phyloP scores from a whole-genome alignment of 345 rosid genomes.

The Aquilaria sinensis region DNA sequence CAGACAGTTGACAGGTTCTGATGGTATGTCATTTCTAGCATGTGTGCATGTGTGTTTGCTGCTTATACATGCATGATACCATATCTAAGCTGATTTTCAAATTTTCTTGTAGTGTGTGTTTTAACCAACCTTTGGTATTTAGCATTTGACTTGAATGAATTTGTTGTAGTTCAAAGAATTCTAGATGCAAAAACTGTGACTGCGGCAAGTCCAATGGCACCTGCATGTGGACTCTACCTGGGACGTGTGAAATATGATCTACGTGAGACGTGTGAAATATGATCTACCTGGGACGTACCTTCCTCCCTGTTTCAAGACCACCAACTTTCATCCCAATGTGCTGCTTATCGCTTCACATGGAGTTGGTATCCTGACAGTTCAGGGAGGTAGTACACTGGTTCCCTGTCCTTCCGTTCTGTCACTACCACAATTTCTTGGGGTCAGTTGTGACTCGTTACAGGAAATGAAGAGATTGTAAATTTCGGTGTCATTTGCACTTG shows the following conservation, averaged over 20 bases:
- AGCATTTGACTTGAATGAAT: conserved; percentile 8
- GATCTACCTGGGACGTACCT: conserved; percentile 37
- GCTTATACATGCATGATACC: not conserved
- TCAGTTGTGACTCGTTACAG: no score
- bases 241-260: conserved; percentile 76
- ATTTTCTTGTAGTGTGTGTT: not conserved
- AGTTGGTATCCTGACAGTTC: no score
- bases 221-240: conserved; percentile 78
- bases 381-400: no score
- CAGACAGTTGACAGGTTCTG: conserved; percentile 55
- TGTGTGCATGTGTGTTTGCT: not conserved
- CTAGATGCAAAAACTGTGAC: conserved; percentile 60
- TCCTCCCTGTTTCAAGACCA: conserved; percentile 2
- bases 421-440: no score
- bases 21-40: conserved; percentile 36
- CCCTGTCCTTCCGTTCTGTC: no score
- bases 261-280: conserved; percentile 64
- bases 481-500: no score
- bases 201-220: conserved; percentile 85
- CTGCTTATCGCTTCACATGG: no score
- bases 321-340: no score
- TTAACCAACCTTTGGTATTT: not conserved
- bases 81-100: not conserved
- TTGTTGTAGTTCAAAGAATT: conserved; percentile 54
- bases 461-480: no score